These are phyloP conservation scores for Aspergillus niger DNA, from an alignment of 2,329 filamentous ascomycete genomes.

Conservation along the genomic window DNA sequence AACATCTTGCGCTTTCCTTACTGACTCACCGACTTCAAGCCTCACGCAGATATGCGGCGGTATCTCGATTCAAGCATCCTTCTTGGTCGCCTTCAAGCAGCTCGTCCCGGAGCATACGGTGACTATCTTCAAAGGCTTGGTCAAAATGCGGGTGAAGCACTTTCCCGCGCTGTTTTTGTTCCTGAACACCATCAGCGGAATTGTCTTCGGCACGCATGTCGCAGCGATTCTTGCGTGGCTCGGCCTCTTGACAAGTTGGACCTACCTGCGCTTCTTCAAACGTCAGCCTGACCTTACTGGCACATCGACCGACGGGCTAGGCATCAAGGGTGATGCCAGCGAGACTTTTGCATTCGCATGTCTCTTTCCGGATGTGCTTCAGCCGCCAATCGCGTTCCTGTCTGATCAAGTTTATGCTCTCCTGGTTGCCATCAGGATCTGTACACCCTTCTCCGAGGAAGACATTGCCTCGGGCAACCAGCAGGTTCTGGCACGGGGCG, in stretches of 20 bases:
- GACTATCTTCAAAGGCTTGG: constrained; percentile 81
- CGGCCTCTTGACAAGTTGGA: constrained; percentile 87
- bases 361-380: constrained; percentile 85
- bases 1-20: constrained; percentile 18
- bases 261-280: constrained; percentile 95
- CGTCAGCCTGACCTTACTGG: constrained; percentile 57
- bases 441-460: constrained; percentile 80
- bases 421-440: constrained; percentile 74
- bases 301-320: constrained; percentile 54
- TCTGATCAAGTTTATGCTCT: constrained; percentile 72
- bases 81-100: constrained; percentile 96
- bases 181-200: constrained; percentile 67
- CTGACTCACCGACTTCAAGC: constrained; percentile 51
- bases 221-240: constrained; percentile 77
- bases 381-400: constrained; percentile 74
- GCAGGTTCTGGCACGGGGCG: constrained; percentile 66
- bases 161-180: constrained; percentile 75
- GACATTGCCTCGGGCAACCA: constrained; percentile 74
- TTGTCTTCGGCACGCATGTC: constrained; percentile 69
- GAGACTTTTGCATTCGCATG: constrained; percentile 96
- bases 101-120: constrained; percentile 96
- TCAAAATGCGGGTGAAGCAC: constrained; percentile 85
- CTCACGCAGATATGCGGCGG: constrained; percentile 84
- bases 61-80: constrained; percentile 84
- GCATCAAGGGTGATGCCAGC: constrained; percentile 83